Conservation (phyloP, 257 asterid genomes). For the Solanum chmielewskii region DNA sequence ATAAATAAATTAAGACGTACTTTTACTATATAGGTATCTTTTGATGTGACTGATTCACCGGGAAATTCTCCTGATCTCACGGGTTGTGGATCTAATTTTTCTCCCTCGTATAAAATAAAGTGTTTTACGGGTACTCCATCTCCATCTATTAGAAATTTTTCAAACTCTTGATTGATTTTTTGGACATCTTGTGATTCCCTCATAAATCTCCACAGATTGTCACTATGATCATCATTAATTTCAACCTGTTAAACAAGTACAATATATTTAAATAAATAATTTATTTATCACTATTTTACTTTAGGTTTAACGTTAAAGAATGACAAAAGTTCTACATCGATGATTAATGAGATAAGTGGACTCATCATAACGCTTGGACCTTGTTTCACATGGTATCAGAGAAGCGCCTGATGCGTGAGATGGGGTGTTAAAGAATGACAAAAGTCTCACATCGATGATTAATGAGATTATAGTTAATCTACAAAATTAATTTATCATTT, state of each 20-base stretch:
- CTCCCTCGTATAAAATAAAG: not conserved
- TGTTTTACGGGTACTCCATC: not conserved
- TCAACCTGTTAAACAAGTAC: not conserved
- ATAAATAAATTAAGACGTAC: not conserved
- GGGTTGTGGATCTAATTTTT: rapidly evolving
- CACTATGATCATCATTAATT: not conserved
- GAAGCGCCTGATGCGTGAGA: too few relatives aligned
- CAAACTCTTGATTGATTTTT: not conserved
- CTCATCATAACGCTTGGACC: too few relatives aligned
- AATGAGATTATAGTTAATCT: too few relatives aligned
- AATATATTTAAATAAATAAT: not conserved
- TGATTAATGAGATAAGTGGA: too few relatives aligned
- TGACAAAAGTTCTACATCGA: too few relatives aligned
- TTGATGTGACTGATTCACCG: not conserved
- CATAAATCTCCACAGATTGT: not conserved
- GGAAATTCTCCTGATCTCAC: not conserved
- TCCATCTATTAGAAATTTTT: not conserved
- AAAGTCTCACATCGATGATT: too few relatives aligned
- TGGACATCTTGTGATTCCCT: rapidly evolving
- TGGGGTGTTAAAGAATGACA: too few relatives aligned
- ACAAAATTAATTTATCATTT: too few relatives aligned
- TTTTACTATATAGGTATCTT: not conserved
- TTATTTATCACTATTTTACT: too few relatives aligned
- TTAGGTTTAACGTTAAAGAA: too few relatives aligned
- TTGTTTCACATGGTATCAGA: too few relatives aligned